Base-by-base conservation (phyloP, 1,139 yeast genomes). In the Candida sp. region DNA sequence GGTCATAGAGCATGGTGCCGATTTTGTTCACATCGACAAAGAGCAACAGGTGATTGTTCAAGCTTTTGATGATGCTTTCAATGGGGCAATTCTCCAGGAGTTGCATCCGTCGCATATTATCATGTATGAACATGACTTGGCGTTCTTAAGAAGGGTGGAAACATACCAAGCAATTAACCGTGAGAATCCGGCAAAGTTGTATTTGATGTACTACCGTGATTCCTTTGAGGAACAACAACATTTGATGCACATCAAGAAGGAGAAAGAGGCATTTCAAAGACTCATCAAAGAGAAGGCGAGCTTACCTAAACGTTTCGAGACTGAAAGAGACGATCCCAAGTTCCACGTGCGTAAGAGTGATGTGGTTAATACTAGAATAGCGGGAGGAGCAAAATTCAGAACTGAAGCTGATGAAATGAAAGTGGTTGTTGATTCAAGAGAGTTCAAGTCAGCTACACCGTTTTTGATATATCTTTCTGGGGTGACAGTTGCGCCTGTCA, bases 401-500 rank as follows among this genome's bases (percentile, higher is more conserved):
- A 75, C 80, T 6, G 77, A 75, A 11, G 65, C 63, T 8, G 83
- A 81, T 41, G 86, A 83, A 51, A 76, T 83, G 57, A 70, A 80
- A 45, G 87, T 93, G 0, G 78, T 96, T 53, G 97, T 94, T 1
- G 99, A 96, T 75, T 85, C 88, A n/a, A 83, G 99, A 66, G 99
- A 96, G 65, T 90, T 94, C 60, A 76, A 93, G 39, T 92, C 98
- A 0, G 84, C 96, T 1, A 72, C 96, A 39, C 98, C 99, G 0
- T 92, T 91, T 48, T 70, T 92, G 23, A 72, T 94, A 12, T 86
- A 91, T 64, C 75, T 92, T 46, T 81, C 85, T 8, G 94, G 94
- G 3, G 77, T 92, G 41, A 83, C 85, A 45, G 89, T 94, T 4
- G 77, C 91, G 1, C 99, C 99, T 0, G 85, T 93, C 56, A 88